Evolutionary conservation across 257 asterid genomes (phyloP), one percentile per base, ranked within the genome.

Genomic region (Nemophila menziesii): DNA sequence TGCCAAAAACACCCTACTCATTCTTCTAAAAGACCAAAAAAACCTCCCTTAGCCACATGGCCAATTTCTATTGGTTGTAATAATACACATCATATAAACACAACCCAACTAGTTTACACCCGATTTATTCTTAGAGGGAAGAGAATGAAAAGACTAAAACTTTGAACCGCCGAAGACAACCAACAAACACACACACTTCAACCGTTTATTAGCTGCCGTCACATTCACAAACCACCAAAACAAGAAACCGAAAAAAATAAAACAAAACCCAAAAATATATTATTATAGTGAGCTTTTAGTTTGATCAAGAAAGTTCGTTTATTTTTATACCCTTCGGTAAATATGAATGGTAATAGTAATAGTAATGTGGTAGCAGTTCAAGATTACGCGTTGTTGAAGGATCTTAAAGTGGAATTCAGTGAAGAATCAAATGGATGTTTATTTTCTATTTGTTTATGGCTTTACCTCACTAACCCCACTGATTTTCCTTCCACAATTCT

Each of bases 161-260:
- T 20, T 56, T 70, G 81, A 79, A 72, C 90, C 67, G 78, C 86
- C 79, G 72, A 74, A 58, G 85, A 76, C 85, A 60, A 37, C 16
- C 42, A 13, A 37, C 78, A 51, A 76, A 50, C 82, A 71, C 1
- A 16, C 15, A 16, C 18, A 16, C 45, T 39, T 39, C 43, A 82
- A 83, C 95, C 74, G 92, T 79, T 61, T 69, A 54, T 56, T 75
- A 76, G 74, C 84, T 78, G 92, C 87, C 94, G 92, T 72, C 86
- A 54, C 59, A n/a, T n/a, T n/a, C n/a, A n/a, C n/a, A n/a, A n/a
- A n/a, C n/a, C n/a, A n/a, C 48, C 34, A 41, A 13, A 17, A 52
- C 10, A 49, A 2, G 52, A 18, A 39, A 17, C n/a, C 44, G 15
- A 47, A 33, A 20, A 21, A 12, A 43, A 20, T 11, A 11, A 27